A percentile compares a stretch with the other conserved stretches of the same genome.
Conservation (phyloP, 257 asterid genomes). For the Prunella vulgaris region DNA sequence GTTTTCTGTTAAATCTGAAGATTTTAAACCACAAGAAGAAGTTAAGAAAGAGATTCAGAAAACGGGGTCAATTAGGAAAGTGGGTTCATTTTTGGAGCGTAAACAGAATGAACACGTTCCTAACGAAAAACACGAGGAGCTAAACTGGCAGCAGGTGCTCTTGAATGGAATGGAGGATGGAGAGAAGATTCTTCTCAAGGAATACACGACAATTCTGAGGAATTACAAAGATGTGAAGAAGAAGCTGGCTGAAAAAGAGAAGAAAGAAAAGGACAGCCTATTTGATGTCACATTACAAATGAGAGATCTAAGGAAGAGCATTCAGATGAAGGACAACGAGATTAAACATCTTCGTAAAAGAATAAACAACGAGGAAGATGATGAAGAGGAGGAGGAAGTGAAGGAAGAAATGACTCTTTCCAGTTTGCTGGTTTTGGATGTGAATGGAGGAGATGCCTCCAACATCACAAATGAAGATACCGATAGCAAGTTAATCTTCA, state of each 20-base stretch:
- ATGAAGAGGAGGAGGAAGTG: conserved; percentile 6
- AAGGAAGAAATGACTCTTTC: not conserved
- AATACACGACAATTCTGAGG: conserved; percentile 41
- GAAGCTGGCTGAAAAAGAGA: conserved; percentile 36
- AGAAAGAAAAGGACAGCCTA: conserved; percentile 35
- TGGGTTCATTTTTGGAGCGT: conserved; percentile 8
- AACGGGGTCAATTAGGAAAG: not conserved
- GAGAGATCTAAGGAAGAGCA: conserved; percentile 30
- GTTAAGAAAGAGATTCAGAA: not conserved
- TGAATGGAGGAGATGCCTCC: conserved; percentile 4
- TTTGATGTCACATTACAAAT: conserved; percentile 36
- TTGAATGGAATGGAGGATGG: conserved; percentile 51
- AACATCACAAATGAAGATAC: conserved; percentile 6
- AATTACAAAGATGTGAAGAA: conserved; percentile 44
- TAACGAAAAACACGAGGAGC: conserved; percentile 25
- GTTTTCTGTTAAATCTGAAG: conserved; percentile 6
- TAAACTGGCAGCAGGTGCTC: conserved; percentile 51
- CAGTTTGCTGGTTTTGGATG: not conserved
- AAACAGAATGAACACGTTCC: conserved; percentile 8
- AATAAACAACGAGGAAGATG: conserved; percentile 2
- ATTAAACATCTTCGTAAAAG: conserved; percentile 23
- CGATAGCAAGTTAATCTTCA: conserved; percentile 18
- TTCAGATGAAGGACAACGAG: conserved; percentile 34
- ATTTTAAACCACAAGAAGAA: not conserved
- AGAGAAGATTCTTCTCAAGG: conserved; percentile 46